These are phyloP conservation scores for Wickerhamomyces queroliae DNA, from an alignment of 805 yeast genomes.

Conservation along the genomic window DNA sequence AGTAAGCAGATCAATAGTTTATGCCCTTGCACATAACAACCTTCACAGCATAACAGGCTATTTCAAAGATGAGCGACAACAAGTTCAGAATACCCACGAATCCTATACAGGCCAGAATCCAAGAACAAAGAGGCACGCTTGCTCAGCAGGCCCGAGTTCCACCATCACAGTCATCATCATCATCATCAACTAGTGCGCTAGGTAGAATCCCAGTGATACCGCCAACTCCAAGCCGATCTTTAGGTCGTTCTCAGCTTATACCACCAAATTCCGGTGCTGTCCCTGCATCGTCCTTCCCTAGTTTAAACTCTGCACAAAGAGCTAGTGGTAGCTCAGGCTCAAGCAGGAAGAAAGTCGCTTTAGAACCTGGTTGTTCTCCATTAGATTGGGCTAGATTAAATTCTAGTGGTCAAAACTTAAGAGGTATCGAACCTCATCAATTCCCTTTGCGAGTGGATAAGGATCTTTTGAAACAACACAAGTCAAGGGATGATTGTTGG, in stretches of 20 bases:
- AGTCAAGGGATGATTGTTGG: conserved; percentile 71
- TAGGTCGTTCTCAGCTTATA: not conserved
- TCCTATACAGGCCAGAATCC: conserved; percentile 1
- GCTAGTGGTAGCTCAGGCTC: conserved; percentile 8
- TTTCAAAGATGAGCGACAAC: not conserved
- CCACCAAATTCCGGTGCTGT: not conserved
- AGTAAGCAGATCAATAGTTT: too few species aligned
- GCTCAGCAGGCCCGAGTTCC: not conserved
- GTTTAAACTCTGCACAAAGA: conserved; percentile 14
- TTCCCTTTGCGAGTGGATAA: conserved; percentile 54
- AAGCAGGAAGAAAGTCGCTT: conserved; percentile 48
- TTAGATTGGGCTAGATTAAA: conserved; percentile 77
- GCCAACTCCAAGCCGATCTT: not conserved
- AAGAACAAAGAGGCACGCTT: not conserved
- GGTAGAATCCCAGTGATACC: not conserved
- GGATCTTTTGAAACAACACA: conserved; percentile 58
- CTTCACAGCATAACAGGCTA: too few species aligned
- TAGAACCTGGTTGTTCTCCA: conserved; percentile 80
- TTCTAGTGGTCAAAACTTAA: conserved; percentile 39
- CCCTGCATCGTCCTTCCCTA: conserved; percentile 6
- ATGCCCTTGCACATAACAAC: too few species aligned
- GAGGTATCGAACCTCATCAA: conserved; percentile 45
- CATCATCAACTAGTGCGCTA: not conserved
- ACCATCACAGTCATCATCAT: not conserved
- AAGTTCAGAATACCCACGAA: conserved; percentile 1